Evolutionary conservation across 257 asterid genomes (phyloP).

Genomic region (Solanum rostratum): DNA sequence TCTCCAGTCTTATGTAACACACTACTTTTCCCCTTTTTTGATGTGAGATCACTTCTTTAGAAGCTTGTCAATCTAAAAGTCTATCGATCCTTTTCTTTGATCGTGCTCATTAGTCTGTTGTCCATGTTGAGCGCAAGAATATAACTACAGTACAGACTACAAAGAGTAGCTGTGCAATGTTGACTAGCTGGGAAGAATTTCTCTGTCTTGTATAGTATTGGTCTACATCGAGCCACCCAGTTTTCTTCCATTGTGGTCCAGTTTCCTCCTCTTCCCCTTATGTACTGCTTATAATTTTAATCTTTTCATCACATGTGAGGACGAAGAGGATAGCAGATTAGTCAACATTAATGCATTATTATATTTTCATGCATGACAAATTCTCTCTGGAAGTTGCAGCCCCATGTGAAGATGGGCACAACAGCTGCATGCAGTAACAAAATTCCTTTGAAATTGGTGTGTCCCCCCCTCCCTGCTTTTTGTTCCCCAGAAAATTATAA

Average conservation of each 20-base stretch:
- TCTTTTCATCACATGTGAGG: not conserved
- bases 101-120: not conserved
- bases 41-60: no score
- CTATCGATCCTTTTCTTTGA: not conserved
- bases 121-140: not conserved
- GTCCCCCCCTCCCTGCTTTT: not conserved
- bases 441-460: conserved; percentile 7
- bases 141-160: not conserved
- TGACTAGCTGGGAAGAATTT: conserved; percentile 22
- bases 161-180: conserved; percentile 6
- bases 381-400: conserved; percentile 16
- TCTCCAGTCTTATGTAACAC: not conserved
- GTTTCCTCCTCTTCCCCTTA: not conserved
- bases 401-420: conserved; percentile 31
- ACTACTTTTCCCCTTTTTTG: not conserved
- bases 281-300: not conserved
- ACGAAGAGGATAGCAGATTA: conserved; percentile 9
- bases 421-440: conserved; percentile 1
- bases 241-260: conserved; percentile 13
- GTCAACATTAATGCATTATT: conserved; percentile 10
- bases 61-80: not conserved
- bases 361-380: conserved; percentile 11
- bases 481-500: not conserved
- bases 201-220: conserved; percentile 24
- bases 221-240: conserved; percentile 53